Base-by-base conservation (phyloP, 129 eudicot species). In the Helichrysum umbraculigerum region DNA sequence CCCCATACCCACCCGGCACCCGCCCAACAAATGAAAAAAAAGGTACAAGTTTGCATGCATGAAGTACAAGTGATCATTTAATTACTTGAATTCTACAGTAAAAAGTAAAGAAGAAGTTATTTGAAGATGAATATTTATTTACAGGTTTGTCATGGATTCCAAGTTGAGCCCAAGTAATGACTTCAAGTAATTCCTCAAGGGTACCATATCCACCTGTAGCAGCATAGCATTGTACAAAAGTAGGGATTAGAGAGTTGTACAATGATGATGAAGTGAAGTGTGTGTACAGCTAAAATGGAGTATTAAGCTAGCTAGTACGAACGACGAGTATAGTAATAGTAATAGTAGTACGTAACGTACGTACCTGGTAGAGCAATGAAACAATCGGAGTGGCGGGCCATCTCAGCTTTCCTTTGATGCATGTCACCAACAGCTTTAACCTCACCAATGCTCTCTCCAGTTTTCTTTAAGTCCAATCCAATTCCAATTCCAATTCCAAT, bases 391-490 rank as follows among this genome's bases (percentile, higher is more conserved):
- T 86, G 88, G 84, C 84, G 86, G 84, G 97, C 97, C 97, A 91
- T 91, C 73, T 88, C 94, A 57, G 97, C 97, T 76, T 91, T 91
- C 73, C 97, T 91, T 83, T 88, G 86, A 73, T 91, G 97, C 97
- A 91, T 91, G 79, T 83, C 86, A 63, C 83, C 88, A 51, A 91
- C 97, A 60, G 84, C 74, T 58, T 75, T 86, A 58, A 86, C 83
- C 76, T 91, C 94, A 25, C 97, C 97, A 41, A 86, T 74, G 54
- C 88, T 85, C 75, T 88, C 97, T 9, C 97, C 94, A 41, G 88
- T 86, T 77, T 75, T 83, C 97, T 91, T 16, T 16, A 6, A 42
- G 42, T 29, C 15, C 35, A 0, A 62, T 29, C 15, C 35, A 0
- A 25, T 41, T 74, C 28, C 28, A 0, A 25, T 41, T 74, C 28